Percentiles rank a stretch among this genome's conserved stretches.
Evolutionary conservation across 805 yeast species (phyloP).

Genomic region (Brettanomyces anomalus): DNA sequence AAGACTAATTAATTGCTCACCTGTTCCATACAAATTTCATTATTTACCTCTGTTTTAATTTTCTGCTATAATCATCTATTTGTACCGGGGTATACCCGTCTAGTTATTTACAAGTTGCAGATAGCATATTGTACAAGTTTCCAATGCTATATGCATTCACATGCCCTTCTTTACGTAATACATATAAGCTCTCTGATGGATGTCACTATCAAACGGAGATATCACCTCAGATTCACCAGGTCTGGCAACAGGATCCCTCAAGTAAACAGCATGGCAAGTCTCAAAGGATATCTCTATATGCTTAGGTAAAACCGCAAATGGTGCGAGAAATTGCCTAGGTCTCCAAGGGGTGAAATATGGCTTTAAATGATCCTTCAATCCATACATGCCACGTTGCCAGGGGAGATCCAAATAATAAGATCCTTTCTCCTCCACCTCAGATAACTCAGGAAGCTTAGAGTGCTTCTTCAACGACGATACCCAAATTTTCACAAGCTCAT

Average conservation of each 20-base stretch:
- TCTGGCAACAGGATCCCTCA: conserved; percentile 94
- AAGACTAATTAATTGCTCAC: too few relatives aligned
- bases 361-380: conserved; percentile 68
- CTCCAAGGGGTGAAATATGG: conserved; percentile 95
- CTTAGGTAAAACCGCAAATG: conserved; percentile 85
- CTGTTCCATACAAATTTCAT: too few relatives aligned
- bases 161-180: conserved; percentile 73
- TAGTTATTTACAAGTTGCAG: too few relatives aligned
- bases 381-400: conserved; percentile 75
- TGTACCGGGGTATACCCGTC: not conserved
- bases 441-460: conserved; percentile 27
- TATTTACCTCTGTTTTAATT: too few relatives aligned
- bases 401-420: conserved; percentile 49
- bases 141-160: conserved; percentile 8
- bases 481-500: conserved; percentile 34
- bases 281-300: conserved; percentile 85
- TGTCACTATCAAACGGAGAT: conserved; percentile 72
- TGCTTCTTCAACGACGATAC: conserved; percentile 34
- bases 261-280: conserved; percentile 93
- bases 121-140: too few relatives aligned
- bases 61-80: not conserved
- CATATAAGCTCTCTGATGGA: conserved; percentile 92
- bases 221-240: conserved; percentile 96
- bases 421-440: conserved; percentile 26
- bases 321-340: conserved; percentile 88